phyloP scores from a whole-genome alignment of 179 eudicot species.

The Beta macrorhiza region DNA sequence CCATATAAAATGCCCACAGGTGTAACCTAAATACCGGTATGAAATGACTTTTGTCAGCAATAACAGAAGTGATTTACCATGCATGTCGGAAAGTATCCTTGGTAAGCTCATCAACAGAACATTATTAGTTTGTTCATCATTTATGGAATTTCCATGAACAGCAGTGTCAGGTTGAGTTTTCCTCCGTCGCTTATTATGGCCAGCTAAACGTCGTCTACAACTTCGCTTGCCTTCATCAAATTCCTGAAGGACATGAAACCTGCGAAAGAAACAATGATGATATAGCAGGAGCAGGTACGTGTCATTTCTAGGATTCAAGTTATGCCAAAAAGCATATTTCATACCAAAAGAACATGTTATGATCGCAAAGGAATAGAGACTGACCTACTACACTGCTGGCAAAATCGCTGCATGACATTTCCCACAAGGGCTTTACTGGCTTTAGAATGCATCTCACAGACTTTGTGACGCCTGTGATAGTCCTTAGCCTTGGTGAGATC shows the following conservation, averaged over 20 bases:
- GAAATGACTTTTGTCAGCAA: neutral
- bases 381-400: constrained; percentile 65
- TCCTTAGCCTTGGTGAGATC: constrained; percentile 44
- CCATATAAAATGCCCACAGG: neutral
- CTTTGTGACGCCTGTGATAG: no score
- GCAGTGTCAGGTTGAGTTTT: constrained; percentile 71
- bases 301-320: neutral
- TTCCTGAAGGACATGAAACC: constrained; percentile 84
- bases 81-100: constrained; percentile 15
- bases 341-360: neutral
- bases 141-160: constrained; percentile 36
- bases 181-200: constrained; percentile 51
- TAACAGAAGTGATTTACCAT: constrained; percentile 8
- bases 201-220: no score
- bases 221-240: constrained; percentile 76
- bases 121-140: constrained; percentile 58
- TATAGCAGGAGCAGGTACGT: neutral
- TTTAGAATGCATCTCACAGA: no score
- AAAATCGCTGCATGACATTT: no score
- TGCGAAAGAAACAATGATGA: constrained; percentile 27
- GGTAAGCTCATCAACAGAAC: constrained; percentile 61
- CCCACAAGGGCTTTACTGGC: no score
- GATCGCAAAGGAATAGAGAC: constrained; percentile 1
- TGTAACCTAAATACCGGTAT: no score
- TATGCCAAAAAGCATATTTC: neutral